phyloP scores from a whole-genome alignment of 495 filamentous ascomycete species.

The Rostrohypoxylon terebratum region DNA sequence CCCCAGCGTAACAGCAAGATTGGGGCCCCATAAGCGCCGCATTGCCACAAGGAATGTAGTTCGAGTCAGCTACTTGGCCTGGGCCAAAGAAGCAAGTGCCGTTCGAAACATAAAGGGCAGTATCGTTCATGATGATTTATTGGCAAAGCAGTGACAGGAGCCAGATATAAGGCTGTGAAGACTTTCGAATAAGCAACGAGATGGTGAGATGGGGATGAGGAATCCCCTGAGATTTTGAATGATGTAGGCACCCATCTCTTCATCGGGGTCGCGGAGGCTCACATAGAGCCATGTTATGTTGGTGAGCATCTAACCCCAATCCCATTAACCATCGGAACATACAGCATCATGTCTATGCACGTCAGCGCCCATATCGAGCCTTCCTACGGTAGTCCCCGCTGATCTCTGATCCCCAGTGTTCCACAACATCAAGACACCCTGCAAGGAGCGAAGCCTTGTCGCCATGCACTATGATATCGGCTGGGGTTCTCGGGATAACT shows the following conservation, averaged over 20 bases:
- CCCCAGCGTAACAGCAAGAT: slow-evolving; percentile 52
- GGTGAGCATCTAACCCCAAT: background rate
- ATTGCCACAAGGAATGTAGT: slow-evolving; percentile 55
- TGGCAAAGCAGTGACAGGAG: background rate
- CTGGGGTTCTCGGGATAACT: background rate
- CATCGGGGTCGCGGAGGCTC: background rate
- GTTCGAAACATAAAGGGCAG: slow-evolving; percentile 45
- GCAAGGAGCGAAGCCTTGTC: background rate
- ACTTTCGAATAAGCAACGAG: background rate
- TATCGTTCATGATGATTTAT: slow-evolving; percentile 28
- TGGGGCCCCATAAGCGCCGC: slow-evolving; percentile 43
- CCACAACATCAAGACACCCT: background rate
- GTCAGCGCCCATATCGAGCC: slow-evolving; percentile 1
- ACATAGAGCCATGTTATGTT: background rate
- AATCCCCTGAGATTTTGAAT: background rate
- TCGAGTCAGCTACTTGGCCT: slow-evolving; percentile 14
- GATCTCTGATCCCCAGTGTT: slow-evolving; percentile 1
- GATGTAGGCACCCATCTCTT: background rate
- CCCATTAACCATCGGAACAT: background rate
- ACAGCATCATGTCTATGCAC: slow-evolving; percentile 1
- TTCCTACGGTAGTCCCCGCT: background rate
- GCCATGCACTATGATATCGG: background rate
- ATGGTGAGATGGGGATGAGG: background rate
- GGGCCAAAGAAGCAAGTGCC: slow-evolving; percentile 49
- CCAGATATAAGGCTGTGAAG: background rate